A percentile compares a stretch with the other conserved stretches of the same genome.
phyloP scores from a whole-genome alignment of 805 yeast genomes.

The Candida boidinii region DNA sequence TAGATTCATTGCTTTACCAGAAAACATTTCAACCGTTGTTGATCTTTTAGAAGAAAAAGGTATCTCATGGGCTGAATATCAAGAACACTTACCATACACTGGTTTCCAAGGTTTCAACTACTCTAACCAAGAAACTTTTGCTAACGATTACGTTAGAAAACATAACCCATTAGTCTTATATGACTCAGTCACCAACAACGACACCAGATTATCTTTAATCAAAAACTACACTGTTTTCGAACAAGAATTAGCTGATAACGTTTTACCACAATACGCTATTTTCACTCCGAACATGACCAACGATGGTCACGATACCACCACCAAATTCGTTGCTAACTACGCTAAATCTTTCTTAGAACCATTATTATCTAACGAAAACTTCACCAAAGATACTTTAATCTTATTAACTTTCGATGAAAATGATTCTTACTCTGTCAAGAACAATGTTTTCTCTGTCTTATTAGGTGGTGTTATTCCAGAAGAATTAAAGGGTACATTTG shows the following conservation, averaged over 20 bases:
- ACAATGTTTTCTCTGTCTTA: slow-evolving; percentile 36
- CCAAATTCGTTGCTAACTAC: slow-evolving; percentile 39
- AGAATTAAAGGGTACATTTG: slow-evolving; percentile 32
- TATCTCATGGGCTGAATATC: slow-evolving; percentile 47
- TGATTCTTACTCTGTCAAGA: slow-evolving; percentile 32
- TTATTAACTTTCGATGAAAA: slow-evolving; percentile 44
- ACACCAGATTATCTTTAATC: slow-evolving; percentile 32
- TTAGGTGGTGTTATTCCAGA: slow-evolving; percentile 41
- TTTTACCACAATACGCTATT: slow-evolving; percentile 43
- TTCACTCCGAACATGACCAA: slow-evolving; percentile 47
- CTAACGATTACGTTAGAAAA: slow-evolving; percentile 43
- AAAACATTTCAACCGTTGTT: slow-evolving; percentile 37
- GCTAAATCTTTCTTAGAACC: slow-evolving; percentile 35
- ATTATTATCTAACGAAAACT: slow-evolving; percentile 33
- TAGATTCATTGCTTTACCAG: slow-evolving; percentile 34
- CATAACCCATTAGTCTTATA: slow-evolving; percentile 40
- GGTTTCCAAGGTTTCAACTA: slow-evolving; percentile 42
- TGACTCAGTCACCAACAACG: slow-evolving; percentile 28
- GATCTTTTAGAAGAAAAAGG: slow-evolving; percentile 37
- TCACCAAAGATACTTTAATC: slow-evolving; percentile 36
- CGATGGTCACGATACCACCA: slow-evolving; percentile 43
- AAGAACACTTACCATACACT: slow-evolving; percentile 44
- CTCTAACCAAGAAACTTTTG: slow-evolving; percentile 30
- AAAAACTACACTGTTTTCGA: slow-evolving; percentile 39
- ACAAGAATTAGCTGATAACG: slow-evolving; percentile 28